These are phyloP conservation scores for Exophiala mesophila DNA, from an alignment of 2,329 filamentous ascomycete species.

Conservation along the genomic window DNA sequence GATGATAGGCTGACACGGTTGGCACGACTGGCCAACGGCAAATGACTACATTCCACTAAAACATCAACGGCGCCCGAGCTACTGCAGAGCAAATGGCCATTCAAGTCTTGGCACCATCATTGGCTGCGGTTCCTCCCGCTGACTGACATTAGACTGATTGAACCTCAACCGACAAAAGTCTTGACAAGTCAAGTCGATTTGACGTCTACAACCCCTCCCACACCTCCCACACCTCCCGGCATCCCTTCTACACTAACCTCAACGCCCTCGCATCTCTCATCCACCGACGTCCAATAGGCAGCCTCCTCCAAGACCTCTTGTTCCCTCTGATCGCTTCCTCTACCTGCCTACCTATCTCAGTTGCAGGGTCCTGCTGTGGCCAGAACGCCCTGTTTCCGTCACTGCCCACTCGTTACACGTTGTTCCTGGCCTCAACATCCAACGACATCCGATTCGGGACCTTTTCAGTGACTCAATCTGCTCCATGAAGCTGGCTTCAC, in stretches of 20 bases:
- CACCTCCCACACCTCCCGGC: conserved; percentile 1
- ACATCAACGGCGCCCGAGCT: neutral
- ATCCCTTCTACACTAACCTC: conserved; percentile 17
- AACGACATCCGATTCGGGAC: neutral
- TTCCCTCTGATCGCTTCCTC: conserved; percentile 12
- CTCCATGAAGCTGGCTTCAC: neutral
- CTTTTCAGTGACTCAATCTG: conserved; percentile 4
- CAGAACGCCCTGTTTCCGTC: conserved; percentile 5
- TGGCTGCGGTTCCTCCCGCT: conserved; percentile 22
- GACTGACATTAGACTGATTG: conserved; percentile 18
- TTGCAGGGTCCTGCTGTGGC: conserved; percentile 5
- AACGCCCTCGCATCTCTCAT: conserved; percentile 8
- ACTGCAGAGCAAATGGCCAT: conserved; percentile 15
- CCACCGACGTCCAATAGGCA: conserved; percentile 11
- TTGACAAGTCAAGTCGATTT: conserved; percentile 7
- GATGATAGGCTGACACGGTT: conserved; percentile 3
- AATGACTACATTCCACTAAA: neutral
- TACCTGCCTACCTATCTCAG: conserved; percentile 2
- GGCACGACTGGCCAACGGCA: too few species aligned
- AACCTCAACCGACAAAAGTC: conserved; percentile 17
- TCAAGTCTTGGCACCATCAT: conserved; percentile 22
- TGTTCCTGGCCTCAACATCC: neutral
- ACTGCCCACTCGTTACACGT: conserved; percentile 1
- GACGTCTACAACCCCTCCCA: conserved; percentile 1
- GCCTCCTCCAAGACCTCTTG: conserved; percentile 7